A percentile compares a stretch with the other conserved stretches of the same genome.
Conservation (phyloP, 208 protist species). For the Wallacemonas rigidus region DNA sequence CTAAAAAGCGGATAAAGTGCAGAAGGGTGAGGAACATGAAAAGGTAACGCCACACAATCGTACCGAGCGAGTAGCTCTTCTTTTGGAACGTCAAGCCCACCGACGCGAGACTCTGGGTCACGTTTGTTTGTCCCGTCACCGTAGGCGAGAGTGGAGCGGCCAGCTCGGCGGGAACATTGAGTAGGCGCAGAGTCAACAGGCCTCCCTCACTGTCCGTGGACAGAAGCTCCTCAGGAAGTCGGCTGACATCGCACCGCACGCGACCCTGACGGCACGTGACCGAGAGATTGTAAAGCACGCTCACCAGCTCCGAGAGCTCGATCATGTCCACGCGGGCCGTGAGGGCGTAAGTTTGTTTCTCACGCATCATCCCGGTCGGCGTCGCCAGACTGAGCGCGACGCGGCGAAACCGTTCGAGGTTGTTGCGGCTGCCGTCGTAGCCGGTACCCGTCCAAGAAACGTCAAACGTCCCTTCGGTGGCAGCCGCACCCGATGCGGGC, state of each 20-base stretch:
- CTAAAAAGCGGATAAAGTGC: slow-evolving; percentile 70
- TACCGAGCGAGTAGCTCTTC: slow-evolving; percentile 52
- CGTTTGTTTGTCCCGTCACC: background rate
- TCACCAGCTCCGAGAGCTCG: background rate
- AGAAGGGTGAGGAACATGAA: slow-evolving; percentile 64
- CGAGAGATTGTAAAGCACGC: slow-evolving; percentile 5
- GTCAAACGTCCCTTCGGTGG: slow-evolving; percentile 14
- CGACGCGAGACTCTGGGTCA: slow-evolving; percentile 21
- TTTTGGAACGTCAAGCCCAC: slow-evolving; percentile 68
- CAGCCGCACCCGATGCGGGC: background rate
- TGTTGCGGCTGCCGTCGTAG: slow-evolving; percentile 24
- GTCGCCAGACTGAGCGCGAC: slow-evolving; percentile 47
- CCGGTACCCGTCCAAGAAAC: slow-evolving; percentile 39
- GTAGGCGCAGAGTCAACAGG: background rate
- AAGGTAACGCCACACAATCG: slow-evolving; percentile 67
- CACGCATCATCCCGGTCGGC: background rate
- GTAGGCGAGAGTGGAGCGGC: slow-evolving; percentile 8
- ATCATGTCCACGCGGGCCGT: background rate
- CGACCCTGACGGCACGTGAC: background rate
- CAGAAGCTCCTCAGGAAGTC: slow-evolving; percentile 36
- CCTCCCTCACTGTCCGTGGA: background rate
- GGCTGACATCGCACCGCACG: slow-evolving; percentile 24
- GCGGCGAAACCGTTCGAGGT: slow-evolving; percentile 40
- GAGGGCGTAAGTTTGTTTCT: slow-evolving; percentile 10
- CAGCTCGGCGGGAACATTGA: slow-evolving; percentile 1